These are phyloP conservation scores for Pulchroboletus neoregius DNA, from an alignment of 1,284 basidiomycete species.

Conservation along the genomic window DNA sequence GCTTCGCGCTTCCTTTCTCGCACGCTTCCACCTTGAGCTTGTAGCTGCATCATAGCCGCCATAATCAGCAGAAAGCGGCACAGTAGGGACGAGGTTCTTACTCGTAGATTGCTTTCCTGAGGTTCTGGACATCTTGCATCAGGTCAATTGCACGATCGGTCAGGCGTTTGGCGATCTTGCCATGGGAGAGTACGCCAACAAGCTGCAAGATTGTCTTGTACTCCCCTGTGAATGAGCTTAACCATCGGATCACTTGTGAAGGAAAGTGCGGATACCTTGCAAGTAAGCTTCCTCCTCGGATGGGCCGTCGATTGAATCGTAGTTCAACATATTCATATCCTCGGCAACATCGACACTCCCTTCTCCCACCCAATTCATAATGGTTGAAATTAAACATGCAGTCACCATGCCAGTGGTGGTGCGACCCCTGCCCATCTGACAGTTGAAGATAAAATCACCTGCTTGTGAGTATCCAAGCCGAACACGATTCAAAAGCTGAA, in stretches of 20 bases:
- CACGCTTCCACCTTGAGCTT: constrained; percentile 86
- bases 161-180: constrained; percentile 90
- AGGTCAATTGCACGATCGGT: constrained; percentile 87
- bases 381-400: constrained; percentile 83
- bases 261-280: constrained; percentile 51
- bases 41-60: constrained; percentile 51
- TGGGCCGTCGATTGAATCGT: constrained; percentile 70
- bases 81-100: constrained; percentile 35
- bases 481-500: constrained; percentile 74
- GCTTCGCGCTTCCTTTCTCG: constrained; percentile 74
- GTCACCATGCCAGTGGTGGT: constrained; percentile 94
- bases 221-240: constrained; percentile 59
- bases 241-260: neutral
- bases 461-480: constrained; percentile 57
- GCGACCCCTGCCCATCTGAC: constrained; percentile 81
- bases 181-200: constrained; percentile 83
- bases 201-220: constrained; percentile 97
- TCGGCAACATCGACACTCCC: constrained; percentile 41
- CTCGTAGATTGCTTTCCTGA: constrained; percentile 91
- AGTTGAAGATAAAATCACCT: constrained; percentile 84
- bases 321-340: constrained; percentile 42
- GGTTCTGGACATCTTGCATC: constrained; percentile 93
- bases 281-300: constrained; percentile 85
- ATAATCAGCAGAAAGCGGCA: constrained; percentile 1
- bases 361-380: constrained; percentile 55